phyloP scores from a whole-genome alignment of 1,284 basidiomycete species.

The Ustilago bromivora region DNA sequence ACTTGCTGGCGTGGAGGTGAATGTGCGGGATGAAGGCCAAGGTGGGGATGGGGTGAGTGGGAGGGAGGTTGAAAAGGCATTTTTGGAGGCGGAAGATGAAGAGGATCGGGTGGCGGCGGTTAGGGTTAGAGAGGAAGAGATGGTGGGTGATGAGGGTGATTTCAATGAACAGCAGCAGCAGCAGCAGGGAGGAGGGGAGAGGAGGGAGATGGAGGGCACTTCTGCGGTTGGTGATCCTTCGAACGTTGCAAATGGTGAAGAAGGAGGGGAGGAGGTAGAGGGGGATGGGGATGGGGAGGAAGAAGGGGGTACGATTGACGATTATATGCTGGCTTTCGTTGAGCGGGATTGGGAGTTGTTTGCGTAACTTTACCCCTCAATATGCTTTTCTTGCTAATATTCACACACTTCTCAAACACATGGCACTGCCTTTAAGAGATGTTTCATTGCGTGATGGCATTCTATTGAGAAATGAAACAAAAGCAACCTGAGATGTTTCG shows the following conservation, averaged over 20 bases:
- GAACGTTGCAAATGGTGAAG: constrained; percentile 21
- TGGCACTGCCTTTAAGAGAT: background rate
- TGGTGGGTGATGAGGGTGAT: constrained; percentile 78
- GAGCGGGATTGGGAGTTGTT: constrained; percentile 83
- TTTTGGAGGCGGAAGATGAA: constrained; percentile 89
- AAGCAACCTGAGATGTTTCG: too few species aligned
- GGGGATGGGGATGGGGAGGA: constrained; percentile 75
- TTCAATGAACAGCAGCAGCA: constrained; percentile 26
- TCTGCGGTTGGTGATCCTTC: constrained; percentile 9
- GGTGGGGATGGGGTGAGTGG: constrained; percentile 54
- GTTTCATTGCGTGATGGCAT: too few species aligned
- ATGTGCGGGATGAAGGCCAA: constrained; percentile 63
- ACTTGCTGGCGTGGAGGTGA: constrained; percentile 62
- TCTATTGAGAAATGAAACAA: too few species aligned
- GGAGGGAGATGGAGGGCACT: background rate
- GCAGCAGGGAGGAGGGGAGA: background rate
- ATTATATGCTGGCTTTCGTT: constrained; percentile 87
- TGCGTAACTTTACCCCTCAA: constrained; percentile 15
- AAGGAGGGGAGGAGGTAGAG: constrained; percentile 73
- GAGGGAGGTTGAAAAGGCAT: constrained; percentile 75
- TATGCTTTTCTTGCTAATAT: background rate
- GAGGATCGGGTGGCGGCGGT: constrained; percentile 85
- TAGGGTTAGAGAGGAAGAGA: constrained; percentile 85
- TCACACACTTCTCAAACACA: background rate
- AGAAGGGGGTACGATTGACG: constrained; percentile 79